Conservation (phyloP, 306 rosid genomes). For the Pachyrhizus erosus region DNA sequence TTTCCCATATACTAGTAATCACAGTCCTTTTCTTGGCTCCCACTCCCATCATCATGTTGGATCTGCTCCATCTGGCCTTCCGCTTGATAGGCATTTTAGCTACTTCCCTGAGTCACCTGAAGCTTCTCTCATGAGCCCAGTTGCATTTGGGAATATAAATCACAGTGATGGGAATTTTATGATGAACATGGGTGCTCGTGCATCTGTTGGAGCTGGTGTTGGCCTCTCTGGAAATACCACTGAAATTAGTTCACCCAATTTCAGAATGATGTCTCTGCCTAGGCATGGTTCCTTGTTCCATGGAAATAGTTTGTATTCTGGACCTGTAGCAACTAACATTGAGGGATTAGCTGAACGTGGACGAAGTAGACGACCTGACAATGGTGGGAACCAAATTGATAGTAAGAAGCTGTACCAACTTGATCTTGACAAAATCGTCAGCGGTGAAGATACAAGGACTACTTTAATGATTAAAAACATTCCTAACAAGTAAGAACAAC, state of each 20-base stretch:
- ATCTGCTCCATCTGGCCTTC: slow-evolving; percentile 93
- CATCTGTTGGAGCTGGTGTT: slow-evolving; percentile 59
- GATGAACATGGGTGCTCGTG: slow-evolving; percentile 65
- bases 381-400: slow-evolving; percentile 65
- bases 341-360: slow-evolving; percentile 73
- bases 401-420: slow-evolving; percentile 90
- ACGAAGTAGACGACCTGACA: slow-evolving; percentile 75
- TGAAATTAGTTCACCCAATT: slow-evolving; percentile 76
- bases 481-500: slow-evolving; percentile 81
- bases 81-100: slow-evolving; percentile 78
- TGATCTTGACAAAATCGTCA: slow-evolving; percentile 81
- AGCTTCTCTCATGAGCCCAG: slow-evolving; percentile 64
- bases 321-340: slow-evolving; percentile 53
- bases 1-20: slow-evolving; percentile 58
- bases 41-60: slow-evolving; percentile 78
- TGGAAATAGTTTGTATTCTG: slow-evolving; percentile 74
- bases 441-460: slow-evolving; percentile 88
- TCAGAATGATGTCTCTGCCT: slow-evolving; percentile 81
- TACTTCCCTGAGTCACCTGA: slow-evolving; percentile 86
- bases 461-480: slow-evolving; percentile 96
- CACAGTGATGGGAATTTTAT: slow-evolving; percentile 64
- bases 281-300: slow-evolving; percentile 69
- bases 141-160: slow-evolving; percentile 60
- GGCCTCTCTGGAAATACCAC: slow-evolving; percentile 70
- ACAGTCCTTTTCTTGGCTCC: slow-evolving; percentile 67